Base-by-base conservation (phyloP, 176 grass and related monocot genomes). In the Phragmites australis region DNA sequence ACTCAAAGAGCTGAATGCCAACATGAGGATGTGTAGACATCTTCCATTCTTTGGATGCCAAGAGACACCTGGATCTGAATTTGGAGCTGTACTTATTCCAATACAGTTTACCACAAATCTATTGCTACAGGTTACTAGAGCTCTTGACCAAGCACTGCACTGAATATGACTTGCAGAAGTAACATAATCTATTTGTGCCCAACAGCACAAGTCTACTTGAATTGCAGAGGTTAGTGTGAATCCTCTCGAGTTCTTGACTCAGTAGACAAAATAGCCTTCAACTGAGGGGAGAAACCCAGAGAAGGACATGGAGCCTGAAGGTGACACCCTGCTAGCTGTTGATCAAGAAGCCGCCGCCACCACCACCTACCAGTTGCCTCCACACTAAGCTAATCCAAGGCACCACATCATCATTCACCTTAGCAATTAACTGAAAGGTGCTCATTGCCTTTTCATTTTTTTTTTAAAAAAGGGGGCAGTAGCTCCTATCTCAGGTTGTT, bases 261-360 rank as follows among this genome's bases (percentile, higher is more conserved):
- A 1, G 41, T 54, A 49, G 77, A 67, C 50, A 86, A 86, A 86
- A 74, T 65, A 67, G 2, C 69, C 10, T 39, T 81, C 41, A 81
- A 68, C 29, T 8, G 29, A 46, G 45, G 29, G 69, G 16, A 14
- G 22, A 34, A 46, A 46, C 58, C 21, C 10, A 29, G 46, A 39
- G 65, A 44, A 26, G 45, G 64, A 62, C 64, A 37, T 51, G 2
- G 7, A 22, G 4, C 13, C 32, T 15, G 53, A 87, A 60, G 59
- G 8, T 30, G 50, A 68, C 77, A 19, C 0, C 61, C 29, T 45
- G 9, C 14, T 31, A 15, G n/a, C 42, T 51, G 54, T 44, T 16
- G 21, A n/a, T n/a, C n/a, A n/a, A n/a, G n/a, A 17, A 46, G 52
- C 54, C 68, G 54, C 75, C 67, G 4, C 47, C 49, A 39, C 30